Evolutionary conservation across 108 stramenopile genomes (phyloP).

Genomic region (Pseudonitzschia pungens): DNA sequence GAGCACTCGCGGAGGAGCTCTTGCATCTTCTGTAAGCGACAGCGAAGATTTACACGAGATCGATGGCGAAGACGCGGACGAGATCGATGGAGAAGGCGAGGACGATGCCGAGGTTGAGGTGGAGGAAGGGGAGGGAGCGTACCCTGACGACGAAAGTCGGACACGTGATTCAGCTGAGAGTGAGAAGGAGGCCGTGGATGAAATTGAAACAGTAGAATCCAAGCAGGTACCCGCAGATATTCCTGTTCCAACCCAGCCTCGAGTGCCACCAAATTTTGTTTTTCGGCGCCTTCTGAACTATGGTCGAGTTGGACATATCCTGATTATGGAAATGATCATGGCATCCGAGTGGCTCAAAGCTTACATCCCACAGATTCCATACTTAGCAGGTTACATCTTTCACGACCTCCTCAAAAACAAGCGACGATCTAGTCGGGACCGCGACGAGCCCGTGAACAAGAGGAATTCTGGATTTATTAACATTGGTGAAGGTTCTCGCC

Average conservation of each 20-base stretch:
- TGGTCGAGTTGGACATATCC: slow-evolving; percentile 55
- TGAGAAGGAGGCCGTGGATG: neutral
- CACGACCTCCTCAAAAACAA: slow-evolving; percentile 20
- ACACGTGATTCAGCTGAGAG: neutral
- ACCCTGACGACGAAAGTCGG: neutral
- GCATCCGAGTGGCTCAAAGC: slow-evolving; percentile 49
- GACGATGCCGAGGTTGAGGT: neutral
- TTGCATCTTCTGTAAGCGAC: slow-evolving; percentile 4
- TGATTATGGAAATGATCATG: slow-evolving; percentile 52
- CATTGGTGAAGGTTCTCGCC: slow-evolving; percentile 28
- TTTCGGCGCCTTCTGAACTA: slow-evolving; percentile 65
- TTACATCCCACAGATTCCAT: slow-evolving; percentile 54
- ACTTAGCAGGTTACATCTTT: slow-evolving; percentile 19
- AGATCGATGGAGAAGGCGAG: neutral
- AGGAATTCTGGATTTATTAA: slow-evolving; percentile 37
- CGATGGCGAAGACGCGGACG: slow-evolving; percentile 3
- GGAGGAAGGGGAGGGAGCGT: neutral
- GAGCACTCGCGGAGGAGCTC: slow-evolving; percentile 16
- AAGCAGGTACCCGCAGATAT: neutral
- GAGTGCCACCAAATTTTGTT: slow-evolving; percentile 56
- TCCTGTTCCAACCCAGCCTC: neutral
- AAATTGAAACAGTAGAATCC: neutral
- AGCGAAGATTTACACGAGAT: slow-evolving; percentile 9
- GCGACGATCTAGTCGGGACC: neutral
- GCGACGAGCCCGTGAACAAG: neutral